Evolutionary conservation across 208 protist genomes (phyloP).

Genomic region (Kentomonas sorsogonicus): DNA sequence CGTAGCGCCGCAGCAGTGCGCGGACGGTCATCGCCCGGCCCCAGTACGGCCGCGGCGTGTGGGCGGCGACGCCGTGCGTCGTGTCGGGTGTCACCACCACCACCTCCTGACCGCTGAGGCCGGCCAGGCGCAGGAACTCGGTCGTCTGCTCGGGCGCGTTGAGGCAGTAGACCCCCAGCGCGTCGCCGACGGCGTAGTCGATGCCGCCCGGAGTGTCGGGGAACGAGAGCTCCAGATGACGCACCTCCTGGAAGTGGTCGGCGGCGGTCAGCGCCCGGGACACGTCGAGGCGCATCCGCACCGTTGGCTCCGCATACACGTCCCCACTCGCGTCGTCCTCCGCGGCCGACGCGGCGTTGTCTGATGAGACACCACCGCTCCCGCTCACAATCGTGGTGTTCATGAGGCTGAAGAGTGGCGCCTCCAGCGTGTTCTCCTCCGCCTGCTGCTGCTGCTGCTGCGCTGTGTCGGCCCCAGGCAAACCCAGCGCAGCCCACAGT

Average conservation of each 20-base stretch:
- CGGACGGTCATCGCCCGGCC: constrained; percentile 33
- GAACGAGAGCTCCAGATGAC: constrained; percentile 47
- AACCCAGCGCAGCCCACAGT: constrained; percentile 53
- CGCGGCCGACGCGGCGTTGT: background rate
- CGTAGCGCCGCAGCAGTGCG: constrained; percentile 51
- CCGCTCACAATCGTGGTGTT: constrained; percentile 13
- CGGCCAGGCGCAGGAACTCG: constrained; percentile 32
- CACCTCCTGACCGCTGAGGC: constrained; percentile 29
- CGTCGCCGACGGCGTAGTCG: constrained; percentile 68
- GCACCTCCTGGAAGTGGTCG: constrained; percentile 62
- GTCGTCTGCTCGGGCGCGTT: constrained; percentile 54
- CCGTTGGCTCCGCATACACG: constrained; percentile 23
- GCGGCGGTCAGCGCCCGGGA: constrained; percentile 51
- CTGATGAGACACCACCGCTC: background rate
- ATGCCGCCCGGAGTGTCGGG: background rate
- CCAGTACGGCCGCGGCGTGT: constrained; percentile 54
- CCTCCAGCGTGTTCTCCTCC: constrained; percentile 14
- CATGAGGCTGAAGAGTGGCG: constrained; percentile 25
- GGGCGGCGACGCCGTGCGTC: constrained; percentile 39
- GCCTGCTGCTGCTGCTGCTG: background rate
- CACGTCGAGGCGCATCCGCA: constrained; percentile 28
- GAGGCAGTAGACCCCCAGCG: constrained; percentile 67
- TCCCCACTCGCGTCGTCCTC: background rate
- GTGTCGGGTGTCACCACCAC: constrained; percentile 43
- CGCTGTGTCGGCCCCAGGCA: background rate